A percentile compares a stretch with the other conserved stretches of the same genome.
Conservation (phyloP, 2,329 filamentous ascomycete genomes). For the Talaromyces funiculosus region DNA sequence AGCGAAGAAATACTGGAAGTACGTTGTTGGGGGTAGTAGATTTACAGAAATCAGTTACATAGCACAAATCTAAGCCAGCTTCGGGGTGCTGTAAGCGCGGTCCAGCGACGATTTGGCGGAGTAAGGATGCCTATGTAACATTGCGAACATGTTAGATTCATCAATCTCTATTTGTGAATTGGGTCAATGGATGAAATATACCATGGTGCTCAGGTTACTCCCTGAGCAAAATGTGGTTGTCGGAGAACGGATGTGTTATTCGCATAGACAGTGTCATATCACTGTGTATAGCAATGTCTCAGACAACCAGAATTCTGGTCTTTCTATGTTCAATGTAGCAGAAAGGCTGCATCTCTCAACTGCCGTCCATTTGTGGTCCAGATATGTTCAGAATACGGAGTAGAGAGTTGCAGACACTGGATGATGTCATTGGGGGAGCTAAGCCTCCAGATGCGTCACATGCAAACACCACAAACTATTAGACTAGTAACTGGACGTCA, state of each 20-base stretch:
- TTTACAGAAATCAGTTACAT: slow-evolving; percentile 72
- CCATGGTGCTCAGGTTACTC: neutral
- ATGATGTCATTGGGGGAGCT: neutral
- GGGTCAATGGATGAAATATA: neutral
- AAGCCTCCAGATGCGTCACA: neutral
- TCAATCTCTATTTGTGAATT: neutral
- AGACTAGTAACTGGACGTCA: too few relatives aligned
- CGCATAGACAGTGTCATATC: neutral
- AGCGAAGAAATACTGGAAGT: neutral
- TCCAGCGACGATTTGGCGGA: slow-evolving; percentile 86
- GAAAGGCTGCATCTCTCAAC: neutral
- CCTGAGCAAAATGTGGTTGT: neutral
- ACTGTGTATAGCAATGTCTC: neutral
- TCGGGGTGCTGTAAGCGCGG: slow-evolving; percentile 79
- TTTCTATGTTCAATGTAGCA: neutral
- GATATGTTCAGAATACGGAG: neutral
- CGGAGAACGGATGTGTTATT: neutral
- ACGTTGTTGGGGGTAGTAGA: neutral
- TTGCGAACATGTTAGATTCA: neutral
- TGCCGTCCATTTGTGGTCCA: neutral
- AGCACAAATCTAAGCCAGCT: slow-evolving; percentile 87
- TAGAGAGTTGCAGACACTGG: neutral
- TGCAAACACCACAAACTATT: neutral
- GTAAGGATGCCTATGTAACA: slow-evolving; percentile 57
- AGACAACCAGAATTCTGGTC: too few relatives aligned